Base-by-base conservation (phyloP, 2,329 filamentous ascomycete genomes). In the Aspergillus awamori region DNA sequence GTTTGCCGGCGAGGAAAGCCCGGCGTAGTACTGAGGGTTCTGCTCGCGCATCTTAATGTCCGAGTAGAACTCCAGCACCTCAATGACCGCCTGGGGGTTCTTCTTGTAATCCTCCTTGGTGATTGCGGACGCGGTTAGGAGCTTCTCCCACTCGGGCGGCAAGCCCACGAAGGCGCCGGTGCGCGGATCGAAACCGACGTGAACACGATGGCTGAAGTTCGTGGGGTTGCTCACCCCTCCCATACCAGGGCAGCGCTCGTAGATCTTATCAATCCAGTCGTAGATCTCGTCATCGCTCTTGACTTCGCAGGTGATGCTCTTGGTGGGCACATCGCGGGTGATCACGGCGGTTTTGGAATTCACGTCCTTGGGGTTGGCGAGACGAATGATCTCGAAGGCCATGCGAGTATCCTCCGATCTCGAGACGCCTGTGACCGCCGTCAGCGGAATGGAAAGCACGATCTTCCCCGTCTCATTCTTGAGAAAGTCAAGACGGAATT, bases 21-120 rank as follows among this genome's bases (percentile, higher is more conserved):
- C 85, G 15, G 81, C 75, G 67, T 86, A 89, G 65, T 82, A 82
- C 67, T 86, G 82, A 5, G 86, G 85, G 63, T 89, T 83, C 58
- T 89, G 84, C 58, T 86, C 82, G 56, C 86, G 84, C 76, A 87
- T 87, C 66, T 86, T 86, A 52, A 88, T 87, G 73, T 89, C 87
- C 3, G 86, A 88, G 74, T 89, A 89, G 71, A 90, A 90, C 65
- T 89, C 86, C 24, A 90, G 77, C 11, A 88, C 87, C 73, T 90
- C 87, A 54, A 88, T 83, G 26, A 82, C 86, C 61, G 87, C 92
- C 80, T 94, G 90, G 5, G 95, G 95, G 72, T 99, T 97, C 73
- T 95, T 93, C 79, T 96, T 92, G 78, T 98, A 98, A 76, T 99
- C 95, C 72, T 99, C 95, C 79, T 97, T 97, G 62, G 95, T 98